Evolutionary conservation across 2,329 filamentous ascomycete species (phyloP), one percentile per base, ranked within the genome.

Genomic region (Lasiodiplodia gonubiensis): DNA sequence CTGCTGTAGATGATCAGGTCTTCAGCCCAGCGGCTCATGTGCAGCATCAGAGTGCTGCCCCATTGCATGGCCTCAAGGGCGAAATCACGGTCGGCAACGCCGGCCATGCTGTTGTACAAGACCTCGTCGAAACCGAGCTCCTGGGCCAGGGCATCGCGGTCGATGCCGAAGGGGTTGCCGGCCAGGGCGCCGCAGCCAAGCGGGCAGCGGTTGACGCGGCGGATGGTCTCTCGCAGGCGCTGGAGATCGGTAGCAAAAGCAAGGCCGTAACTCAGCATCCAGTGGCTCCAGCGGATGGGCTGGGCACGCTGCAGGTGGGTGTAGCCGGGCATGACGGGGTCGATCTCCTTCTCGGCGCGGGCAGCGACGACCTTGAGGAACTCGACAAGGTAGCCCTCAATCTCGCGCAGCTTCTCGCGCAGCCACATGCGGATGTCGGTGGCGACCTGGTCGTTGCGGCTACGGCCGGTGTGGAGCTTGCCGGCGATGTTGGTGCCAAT

Each of bases 381-480:
- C 66, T 87, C 85, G 52, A 88, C 83, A 4, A 97, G 84, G 72
- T 89, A 88, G 42, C 73, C 78, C 72, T 96, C 92, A 63, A 97
- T 87, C 70, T 84, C 83, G 67, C 85, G 85, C 68, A 97, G 82
- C 81, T 91, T 86, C 70, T 94, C 89, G 52, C 92, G 86, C 70
- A 97, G 81, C 93, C 93, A 97, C 78, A 97, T 83, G 69, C 93
- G 89, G 91, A 97, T 94, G 74, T 97, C 93, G 25, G 90, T 94
- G 57, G 90, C 93, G 67, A 97, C 89, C 81, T 97, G 93, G 80
- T 97, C 93, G 75, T 97, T 97, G 72, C 93, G 87, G 78, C 90
- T 94, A 64, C 94, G 90, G 52, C 83, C 83, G n/a, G 93, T 97
- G 80, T 97, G 94, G 68, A 97, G 86, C 83, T 97, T 97, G 27